Evolutionary conservation across 2,329 filamentous ascomycete species (phyloP), one percentile per base, ranked within the genome.

Genomic region (Aspergillus quadricinctus): DNA sequence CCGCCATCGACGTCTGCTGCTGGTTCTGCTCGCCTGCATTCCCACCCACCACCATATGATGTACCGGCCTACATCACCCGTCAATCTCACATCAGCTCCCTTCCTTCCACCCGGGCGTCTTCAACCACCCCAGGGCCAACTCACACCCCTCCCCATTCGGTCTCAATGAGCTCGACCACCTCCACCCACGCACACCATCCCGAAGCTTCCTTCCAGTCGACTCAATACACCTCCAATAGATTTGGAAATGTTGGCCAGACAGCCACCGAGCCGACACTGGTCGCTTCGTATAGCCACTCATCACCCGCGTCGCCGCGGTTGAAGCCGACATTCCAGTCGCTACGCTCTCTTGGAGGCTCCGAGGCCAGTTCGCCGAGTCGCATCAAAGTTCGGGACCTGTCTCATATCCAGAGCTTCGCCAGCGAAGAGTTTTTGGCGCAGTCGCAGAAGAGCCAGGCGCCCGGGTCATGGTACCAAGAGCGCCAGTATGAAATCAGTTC

Each of bases 401-500:
- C 88, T 45, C 94, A 99, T 69, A 93, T 99, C 59, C 90, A 94
- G 71, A 91, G 85, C 69, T 88, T 99, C 61, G 92, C 91, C 27
- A 87, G 83, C 61, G 88, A 93, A 61, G 90, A 96, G 62, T 78
- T 87, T 57, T 80, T 88, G 69, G 85, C 73, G 63, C 81, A 66
- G 74, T 81, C 75, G 72, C 81, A 76, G 43, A 68, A 73, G 48
- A 74, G 75, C 41, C 73, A 64, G 43, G 58, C 77, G 60, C 72
- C 77, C 46, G 69, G 75, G 35, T 71, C 76, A 64, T 77, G 77
- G 60, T 67, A 74, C 31, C 78, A 80, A 53, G 82, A 84, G 58
- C 81, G 82, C 54, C 83, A 87, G 70, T 99, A 96, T 72, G 94
- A 97, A 74, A 97, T 99, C 66, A 97, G 92, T 76, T 89, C 86